phyloP scores from a whole-genome alignment of 225 moss, liverwort and hornwort genomes.

The Takakia lepidozioides region DNA sequence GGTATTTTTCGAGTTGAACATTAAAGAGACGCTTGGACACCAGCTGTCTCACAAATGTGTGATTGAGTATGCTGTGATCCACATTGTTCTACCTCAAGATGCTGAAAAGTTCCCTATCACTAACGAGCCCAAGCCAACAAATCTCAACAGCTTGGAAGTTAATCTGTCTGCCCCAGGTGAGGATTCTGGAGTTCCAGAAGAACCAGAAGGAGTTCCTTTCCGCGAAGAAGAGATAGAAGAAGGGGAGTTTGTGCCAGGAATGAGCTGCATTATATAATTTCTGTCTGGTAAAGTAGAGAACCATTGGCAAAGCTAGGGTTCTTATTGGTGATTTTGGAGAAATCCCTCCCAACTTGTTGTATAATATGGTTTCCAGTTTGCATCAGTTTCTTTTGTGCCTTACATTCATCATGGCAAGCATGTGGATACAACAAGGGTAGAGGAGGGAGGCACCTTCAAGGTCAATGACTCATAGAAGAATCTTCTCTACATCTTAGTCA shows the following conservation, averaged over 20 bases:
- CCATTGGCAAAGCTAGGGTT: too few relatives aligned
- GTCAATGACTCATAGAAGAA: too few relatives aligned
- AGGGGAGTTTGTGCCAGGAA: conserved; percentile 62
- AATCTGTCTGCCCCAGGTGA: conserved; percentile 12
- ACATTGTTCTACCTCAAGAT: conserved; percentile 45
- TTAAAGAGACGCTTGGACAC: conserved; percentile 35
- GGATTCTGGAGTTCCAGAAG: conserved; percentile 22
- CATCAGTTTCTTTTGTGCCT: too few relatives aligned
- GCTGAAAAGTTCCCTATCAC: conserved; percentile 32
- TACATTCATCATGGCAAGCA: too few relatives aligned
- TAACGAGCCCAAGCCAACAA: conserved; percentile 8
- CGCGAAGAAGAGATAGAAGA: conserved; percentile 84
- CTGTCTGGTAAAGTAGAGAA: too few relatives aligned
- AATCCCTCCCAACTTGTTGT: too few relatives aligned
- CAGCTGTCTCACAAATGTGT: conserved; percentile 77
- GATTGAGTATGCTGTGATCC: conserved; percentile 70
- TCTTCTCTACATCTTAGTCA: too few relatives aligned
- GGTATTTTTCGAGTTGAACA: conserved; percentile 46
- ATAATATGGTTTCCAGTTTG: too few relatives aligned
- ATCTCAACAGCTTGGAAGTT: neutral
- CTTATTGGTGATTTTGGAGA: too few relatives aligned
- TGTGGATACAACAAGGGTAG: too few relatives aligned
- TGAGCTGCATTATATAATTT: too few relatives aligned
- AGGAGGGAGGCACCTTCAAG: too few relatives aligned
- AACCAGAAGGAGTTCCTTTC: conserved; percentile 32